Evolutionary conservation across 805 yeast genomes (phyloP), one percentile per base, ranked within the genome.

Genomic region (Hanseniaspora osmophila): DNA sequence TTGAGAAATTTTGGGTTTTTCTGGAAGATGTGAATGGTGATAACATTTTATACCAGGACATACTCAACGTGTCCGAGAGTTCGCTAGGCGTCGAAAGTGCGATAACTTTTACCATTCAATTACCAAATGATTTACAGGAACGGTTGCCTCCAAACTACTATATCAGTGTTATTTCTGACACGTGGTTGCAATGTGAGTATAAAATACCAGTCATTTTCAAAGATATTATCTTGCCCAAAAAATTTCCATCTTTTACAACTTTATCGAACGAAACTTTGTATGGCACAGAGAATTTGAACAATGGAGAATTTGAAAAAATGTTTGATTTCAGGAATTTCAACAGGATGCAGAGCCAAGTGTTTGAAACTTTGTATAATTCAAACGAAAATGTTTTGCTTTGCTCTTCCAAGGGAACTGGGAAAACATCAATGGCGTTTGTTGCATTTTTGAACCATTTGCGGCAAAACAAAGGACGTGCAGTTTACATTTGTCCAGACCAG

Each of bases 1-100:
- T 74, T 1, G 90, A 88, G 56, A 64, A 74, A 6, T 92, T 87
- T 54, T 60, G 78, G 30, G 49, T 92, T 2, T 44, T 85, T 3
- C 84, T 86, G 1, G 96, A 86, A 56, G 95, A 88, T 55, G 72
- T 83, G 42, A 81, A 84, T 57, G 94, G 95, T 4, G 90, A 84
- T 48, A 69, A 66, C 44, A 70, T 88, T 16, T 64, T 90, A n/a
- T 76, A 68, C 54, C 50, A 63, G 30, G 87, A 82, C 44, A 56
- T 65, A 2, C 63, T 88, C 38, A 51, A 71, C 1, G 70, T 88
- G 13, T 64, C 66, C 22, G 67, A 69, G 44, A 64, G 70, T 13
- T 68, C 73, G 42, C 65, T 77, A n/a, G 64, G 68, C 11, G 65
- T 72, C 29, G 78, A 74, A 27, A 80, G 78, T 50, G 53, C 70